Base-by-base conservation (phyloP, 495 filamentous ascomycete genomes). In the Xylaria sp. region DNA sequence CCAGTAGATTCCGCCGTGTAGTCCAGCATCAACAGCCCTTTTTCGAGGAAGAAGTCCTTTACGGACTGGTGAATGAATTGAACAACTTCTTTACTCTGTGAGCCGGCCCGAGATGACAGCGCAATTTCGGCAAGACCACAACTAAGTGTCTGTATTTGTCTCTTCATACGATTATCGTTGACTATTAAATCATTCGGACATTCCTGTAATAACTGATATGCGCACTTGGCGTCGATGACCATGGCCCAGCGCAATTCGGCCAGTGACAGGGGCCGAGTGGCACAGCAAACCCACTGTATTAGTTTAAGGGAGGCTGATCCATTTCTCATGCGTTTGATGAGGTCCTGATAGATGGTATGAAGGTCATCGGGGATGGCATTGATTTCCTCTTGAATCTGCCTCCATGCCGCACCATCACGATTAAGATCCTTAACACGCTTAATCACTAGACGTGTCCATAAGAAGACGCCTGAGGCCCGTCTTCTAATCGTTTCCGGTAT, bases 21-120 rank as follows among this genome's bases (percentile, higher is more conserved):
- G 5, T 31, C 29, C 12, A 50, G 26, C n/a, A 0, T 41, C n/a
- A 24, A 29, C 1, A 80, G 69, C 33, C 77, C 78, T 24, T 73
- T 73, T 26, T 73, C 46, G 48, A 76, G 24, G 37, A 82, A 76
- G 57, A 81, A 84, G 67, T 83, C 80, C 57, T 80, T 79, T 73
- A 83, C 79, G 48, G 81, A 78, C 64, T 81, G 76, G 72, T 83
- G 82, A 31, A 83, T 80, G 59, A 84, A 81, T 65, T 82, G 81
- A 14, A 80, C 78, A 71, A 74, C 69, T 50, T 66, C 67, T 33
- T 33, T 40, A 33, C 67, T n/a, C n/a, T n/a, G n/a, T n/a, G n/a
- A n/a, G n/a, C n/a, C n/a, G n/a, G n/a, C n/a, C n/a, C n/a, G n/a
- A 14, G 26, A 29, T 33, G 61, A 33, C 8, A 11, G 21, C 2